A percentile compares a stretch with the other conserved stretches of the same genome.
Conservation (phyloP, 1,139 yeast genomes). For the Saccharomyces hybrid region DNA sequence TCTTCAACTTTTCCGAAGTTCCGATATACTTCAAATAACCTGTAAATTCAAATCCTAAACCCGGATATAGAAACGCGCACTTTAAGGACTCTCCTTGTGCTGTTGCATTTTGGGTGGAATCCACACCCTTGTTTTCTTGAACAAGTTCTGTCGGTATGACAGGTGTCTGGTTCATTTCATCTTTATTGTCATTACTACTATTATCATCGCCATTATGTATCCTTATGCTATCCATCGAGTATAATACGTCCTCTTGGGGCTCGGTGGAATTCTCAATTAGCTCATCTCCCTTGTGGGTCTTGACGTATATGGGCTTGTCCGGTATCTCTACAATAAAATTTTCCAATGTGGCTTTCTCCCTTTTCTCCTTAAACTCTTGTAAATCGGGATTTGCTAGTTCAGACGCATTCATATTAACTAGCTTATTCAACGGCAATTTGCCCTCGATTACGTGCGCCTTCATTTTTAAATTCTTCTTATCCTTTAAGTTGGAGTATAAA, state of each 20-base stretch:
- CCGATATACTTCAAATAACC: constrained; percentile 3
- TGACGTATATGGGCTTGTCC: constrained; percentile 52
- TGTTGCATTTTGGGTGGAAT: background rate
- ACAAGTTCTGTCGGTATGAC: background rate
- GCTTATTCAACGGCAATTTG: constrained; percentile 40
- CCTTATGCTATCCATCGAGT: constrained; percentile 14
- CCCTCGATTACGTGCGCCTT: constrained; percentile 42
- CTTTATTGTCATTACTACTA: constrained; percentile 25
- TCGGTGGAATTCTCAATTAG: constrained; percentile 47
- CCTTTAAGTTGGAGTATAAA: constrained; percentile 46
- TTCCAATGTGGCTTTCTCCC: constrained; percentile 58
- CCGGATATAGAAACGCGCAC: constrained; percentile 1
- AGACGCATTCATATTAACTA: constrained; percentile 53
- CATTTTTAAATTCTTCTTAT: constrained; percentile 43
- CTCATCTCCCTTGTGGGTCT: constrained; percentile 86
- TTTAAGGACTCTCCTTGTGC: background rate
- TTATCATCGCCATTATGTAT: constrained; percentile 9
- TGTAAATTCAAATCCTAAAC: constrained; percentile 1
- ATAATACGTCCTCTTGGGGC: constrained; percentile 31
- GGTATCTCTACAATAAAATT: constrained; percentile 55
- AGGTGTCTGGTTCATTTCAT: constrained; percentile 9
- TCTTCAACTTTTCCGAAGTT: constrained; percentile 4
- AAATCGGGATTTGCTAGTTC: constrained; percentile 68
- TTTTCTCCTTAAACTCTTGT: constrained; percentile 60
- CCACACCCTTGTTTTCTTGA: no score